A percentile compares a stretch with the other conserved stretches of the same genome.
phyloP scores from a whole-genome alignment of 371 early-diverging fungal genomes.

The Apophysomyces sp. region DNA sequence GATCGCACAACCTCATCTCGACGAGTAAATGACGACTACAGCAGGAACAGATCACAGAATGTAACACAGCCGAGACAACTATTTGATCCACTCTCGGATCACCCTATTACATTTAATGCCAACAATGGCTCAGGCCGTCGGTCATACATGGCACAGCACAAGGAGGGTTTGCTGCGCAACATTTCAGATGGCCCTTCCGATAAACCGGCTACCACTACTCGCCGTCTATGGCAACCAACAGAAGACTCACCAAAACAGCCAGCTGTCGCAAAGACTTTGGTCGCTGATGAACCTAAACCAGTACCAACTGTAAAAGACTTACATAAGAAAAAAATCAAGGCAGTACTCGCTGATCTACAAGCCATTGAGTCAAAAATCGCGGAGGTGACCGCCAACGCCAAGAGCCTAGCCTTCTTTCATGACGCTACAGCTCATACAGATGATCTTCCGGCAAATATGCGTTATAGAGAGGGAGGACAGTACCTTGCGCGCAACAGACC shows the following conservation, averaged over 20 bases:
- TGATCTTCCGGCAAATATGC: background rate
- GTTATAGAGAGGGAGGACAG: background rate
- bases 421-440: background rate
- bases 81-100: conserved; percentile 38
- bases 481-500: background rate
- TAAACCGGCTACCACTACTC: background rate
- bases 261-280: background rate
- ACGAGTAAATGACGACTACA: background rate
- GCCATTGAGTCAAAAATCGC: conserved; percentile 30
- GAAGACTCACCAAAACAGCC: conserved; percentile 5
- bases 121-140: conserved; percentile 4
- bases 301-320: conserved; percentile 2
- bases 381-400: conserved; percentile 2
- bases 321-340: conserved; percentile 18
- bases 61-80: conserved; percentile 16
- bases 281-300: background rate
- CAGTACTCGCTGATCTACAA: conserved; percentile 23
- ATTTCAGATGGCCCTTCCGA: background rate
- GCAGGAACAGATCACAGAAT: background rate
- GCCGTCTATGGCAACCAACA: conserved; percentile 1
- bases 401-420: conserved; percentile 10
- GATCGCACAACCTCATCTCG: background rate
- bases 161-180: conserved; percentile 4
- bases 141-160: conserved; percentile 5
- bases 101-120: conserved; percentile 36